Evolutionary conservation across 2,329 filamentous ascomycete species (phyloP).

Genomic region (Colletotrichum sp.): DNA sequence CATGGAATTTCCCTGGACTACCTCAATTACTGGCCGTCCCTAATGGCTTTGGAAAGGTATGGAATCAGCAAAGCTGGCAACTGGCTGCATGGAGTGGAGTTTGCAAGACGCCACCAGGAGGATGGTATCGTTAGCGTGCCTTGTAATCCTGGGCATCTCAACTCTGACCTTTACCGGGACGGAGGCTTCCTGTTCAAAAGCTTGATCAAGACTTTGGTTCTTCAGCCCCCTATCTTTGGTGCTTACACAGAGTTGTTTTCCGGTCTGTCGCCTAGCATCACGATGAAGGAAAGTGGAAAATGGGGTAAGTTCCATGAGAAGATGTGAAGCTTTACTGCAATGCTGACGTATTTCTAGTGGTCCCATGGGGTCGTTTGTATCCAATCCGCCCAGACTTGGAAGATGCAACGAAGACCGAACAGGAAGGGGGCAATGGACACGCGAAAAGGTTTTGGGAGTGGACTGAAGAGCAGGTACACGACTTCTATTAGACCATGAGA

Average conservation of each 20-base stretch:
- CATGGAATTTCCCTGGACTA: background rate
- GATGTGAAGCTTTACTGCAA: background rate
- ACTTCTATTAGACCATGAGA: background rate
- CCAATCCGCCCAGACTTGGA: background rate
- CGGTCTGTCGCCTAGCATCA: background rate
- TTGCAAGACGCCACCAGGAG: slow-evolving; percentile 26
- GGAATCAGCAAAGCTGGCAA: slow-evolving; percentile 29
- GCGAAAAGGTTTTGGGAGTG: background rate
- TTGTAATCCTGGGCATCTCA: background rate
- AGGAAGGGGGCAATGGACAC: background rate
- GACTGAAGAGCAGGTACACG: background rate
- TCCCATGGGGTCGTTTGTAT: slow-evolving; percentile 53
- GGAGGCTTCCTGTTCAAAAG: background rate
- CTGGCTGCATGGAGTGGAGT: slow-evolving; percentile 32
- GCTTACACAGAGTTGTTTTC: background rate
- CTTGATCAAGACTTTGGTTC: background rate
- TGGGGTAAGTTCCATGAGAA: background rate
- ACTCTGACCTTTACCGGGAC: background rate
- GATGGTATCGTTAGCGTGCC: background rate
- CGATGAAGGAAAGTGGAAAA: background rate
- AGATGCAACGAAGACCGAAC: background rate
- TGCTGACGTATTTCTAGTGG: slow-evolving; percentile 37
- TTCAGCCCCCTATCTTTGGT: background rate
- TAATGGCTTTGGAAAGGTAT: slow-evolving; percentile 27
- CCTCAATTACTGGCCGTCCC: background rate